A percentile compares a stretch with the other conserved stretches of the same genome.
Conservation (phyloP, 345 rosid genomes). For the Syzygium oleosum region DNA sequence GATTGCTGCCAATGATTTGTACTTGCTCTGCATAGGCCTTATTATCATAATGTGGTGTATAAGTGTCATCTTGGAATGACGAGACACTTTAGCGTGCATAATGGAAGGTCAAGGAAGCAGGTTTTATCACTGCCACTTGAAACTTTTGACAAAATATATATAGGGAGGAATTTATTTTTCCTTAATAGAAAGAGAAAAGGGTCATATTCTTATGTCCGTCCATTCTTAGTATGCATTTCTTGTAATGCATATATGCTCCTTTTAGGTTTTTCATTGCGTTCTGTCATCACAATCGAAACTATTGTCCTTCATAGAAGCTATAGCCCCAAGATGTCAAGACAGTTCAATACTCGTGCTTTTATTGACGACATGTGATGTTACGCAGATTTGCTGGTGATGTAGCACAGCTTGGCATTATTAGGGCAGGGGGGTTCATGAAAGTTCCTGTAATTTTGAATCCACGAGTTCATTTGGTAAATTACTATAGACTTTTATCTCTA, state of each 20-base stretch:
- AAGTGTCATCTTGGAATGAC: not conserved
- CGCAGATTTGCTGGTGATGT: slow-evolving; percentile 87
- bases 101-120: not conserved
- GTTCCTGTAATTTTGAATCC: slow-evolving; percentile 67
- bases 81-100: not conserved
- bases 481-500: not conserved
- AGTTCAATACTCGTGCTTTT: not conserved
- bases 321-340: not conserved
- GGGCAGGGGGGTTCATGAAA: slow-evolving; percentile 56
- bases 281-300: not conserved
- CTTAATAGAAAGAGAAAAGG: not conserved
- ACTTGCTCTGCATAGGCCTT: not conserved
- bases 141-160: not conserved
- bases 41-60: not conserved
- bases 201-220: not conserved
- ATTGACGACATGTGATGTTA: not conserved
- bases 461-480: slow-evolving; percentile 81
- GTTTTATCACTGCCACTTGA: not conserved
- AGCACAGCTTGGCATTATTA: slow-evolving; percentile 74
- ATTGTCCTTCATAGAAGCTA: not conserved
- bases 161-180: not conserved
- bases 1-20: not conserved
- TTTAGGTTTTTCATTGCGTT: not conserved
- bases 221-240: not conserved
- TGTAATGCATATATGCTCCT: not conserved